Percentiles rank a stretch among this genome's conserved stretches.
These are phyloP conservation scores for Lotmaria passim DNA, from an alignment of 208 protist species.

Conservation along the genomic window DNA sequence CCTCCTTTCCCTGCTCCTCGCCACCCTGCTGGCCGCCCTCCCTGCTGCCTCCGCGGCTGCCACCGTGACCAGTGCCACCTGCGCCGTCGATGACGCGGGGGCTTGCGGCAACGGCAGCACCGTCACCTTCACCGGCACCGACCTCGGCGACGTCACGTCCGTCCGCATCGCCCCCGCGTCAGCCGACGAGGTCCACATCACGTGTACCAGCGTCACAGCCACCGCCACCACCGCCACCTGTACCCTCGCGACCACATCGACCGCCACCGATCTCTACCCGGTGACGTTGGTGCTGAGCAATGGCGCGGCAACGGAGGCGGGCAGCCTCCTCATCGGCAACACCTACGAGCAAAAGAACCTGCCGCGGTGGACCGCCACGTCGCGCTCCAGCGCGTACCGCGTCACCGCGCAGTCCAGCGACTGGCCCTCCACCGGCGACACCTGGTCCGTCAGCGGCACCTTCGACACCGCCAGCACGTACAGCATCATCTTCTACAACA, in stretches of 20 bases:
- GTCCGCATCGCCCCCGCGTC: constrained; percentile 20
- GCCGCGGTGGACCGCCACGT: constrained; percentile 11
- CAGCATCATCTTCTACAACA: constrained; percentile 52
- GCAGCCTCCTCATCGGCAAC: constrained; percentile 27
- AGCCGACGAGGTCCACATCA: background rate
- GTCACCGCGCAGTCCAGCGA: constrained; percentile 31
- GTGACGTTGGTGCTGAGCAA: constrained; percentile 18
- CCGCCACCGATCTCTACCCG: constrained; percentile 26
- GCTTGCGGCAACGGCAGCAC: constrained; percentile 13
- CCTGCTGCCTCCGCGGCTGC: background rate
- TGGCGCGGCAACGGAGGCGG: constrained; percentile 1
- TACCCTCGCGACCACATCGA: constrained; percentile 2
- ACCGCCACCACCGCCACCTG: constrained; percentile 12
- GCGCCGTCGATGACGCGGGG: background rate
- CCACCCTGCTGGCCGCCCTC: background rate
- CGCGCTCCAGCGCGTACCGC: background rate
- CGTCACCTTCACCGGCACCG: constrained; percentile 22
- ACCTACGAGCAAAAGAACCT: background rate
- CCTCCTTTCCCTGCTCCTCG: too few species aligned
- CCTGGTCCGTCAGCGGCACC: constrained; percentile 36
- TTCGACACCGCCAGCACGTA: too few species aligned
- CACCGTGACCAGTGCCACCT: constrained; percentile 11
- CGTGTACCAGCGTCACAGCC: background rate
- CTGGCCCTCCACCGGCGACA: constrained; percentile 35
- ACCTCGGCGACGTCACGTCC: constrained; percentile 3